phyloP scores from a whole-genome alignment of 306 rosid species.

The Mucuna pruriens region DNA sequence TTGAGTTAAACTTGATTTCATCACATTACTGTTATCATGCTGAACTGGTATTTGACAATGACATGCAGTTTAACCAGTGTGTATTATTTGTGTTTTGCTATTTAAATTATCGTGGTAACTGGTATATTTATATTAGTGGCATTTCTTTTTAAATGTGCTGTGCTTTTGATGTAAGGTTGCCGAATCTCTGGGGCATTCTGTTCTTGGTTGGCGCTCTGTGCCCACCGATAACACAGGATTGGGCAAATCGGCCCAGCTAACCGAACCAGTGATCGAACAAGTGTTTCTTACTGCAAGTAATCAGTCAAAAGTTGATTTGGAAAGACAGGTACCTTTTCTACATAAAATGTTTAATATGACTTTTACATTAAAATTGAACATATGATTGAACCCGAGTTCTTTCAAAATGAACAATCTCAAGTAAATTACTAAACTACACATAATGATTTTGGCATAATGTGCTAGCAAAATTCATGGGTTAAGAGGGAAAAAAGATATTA shows the following conservation, averaged over 20 bases:
- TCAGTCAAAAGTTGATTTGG: slow-evolving; percentile 1
- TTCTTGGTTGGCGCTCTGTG: slow-evolving; percentile 21
- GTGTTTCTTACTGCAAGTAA: slow-evolving; percentile 1
- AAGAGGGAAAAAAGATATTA: not conserved
- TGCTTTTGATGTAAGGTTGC: slow-evolving; percentile 3
- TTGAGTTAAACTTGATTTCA: not conserved
- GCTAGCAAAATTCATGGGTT: not conserved
- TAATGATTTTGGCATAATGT: not conserved
- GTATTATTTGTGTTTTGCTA: not conserved
- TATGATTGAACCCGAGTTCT: not conserved
- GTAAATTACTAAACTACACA: not conserved
- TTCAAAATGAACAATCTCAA: not conserved
- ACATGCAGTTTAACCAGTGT: not conserved
- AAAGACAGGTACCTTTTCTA: not conserved
- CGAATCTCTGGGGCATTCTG: slow-evolving; percentile 11
- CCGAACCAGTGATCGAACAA: not conserved
- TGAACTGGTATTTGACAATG: slow-evolving; percentile 3
- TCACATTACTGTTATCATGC: not conserved
- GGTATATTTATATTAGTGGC: not conserved
- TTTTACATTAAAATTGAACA: not conserved
- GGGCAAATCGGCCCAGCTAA: slow-evolving; percentile 1
- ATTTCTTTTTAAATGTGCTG: not conserved
- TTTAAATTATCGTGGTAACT: not conserved
- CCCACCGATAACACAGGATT: not conserved
- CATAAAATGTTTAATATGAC: not conserved